These are phyloP conservation scores for Globisporangium polare DNA, from an alignment of 352 stramenopile genomes.

Conservation along the genomic window DNA sequence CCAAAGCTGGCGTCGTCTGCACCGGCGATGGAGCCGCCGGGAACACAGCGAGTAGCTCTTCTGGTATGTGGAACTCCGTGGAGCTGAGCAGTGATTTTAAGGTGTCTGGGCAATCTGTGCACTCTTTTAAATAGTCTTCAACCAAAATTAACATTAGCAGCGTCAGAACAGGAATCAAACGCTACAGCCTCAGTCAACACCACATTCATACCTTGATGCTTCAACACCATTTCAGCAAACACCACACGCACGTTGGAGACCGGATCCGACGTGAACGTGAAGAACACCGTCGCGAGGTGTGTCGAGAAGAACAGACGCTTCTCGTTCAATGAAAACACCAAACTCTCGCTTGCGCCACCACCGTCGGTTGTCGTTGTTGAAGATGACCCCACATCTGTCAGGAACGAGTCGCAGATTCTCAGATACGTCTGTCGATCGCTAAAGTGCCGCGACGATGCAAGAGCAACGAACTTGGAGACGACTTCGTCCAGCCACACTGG, in stretches of 20 bases:
- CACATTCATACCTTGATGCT: slow-evolving; percentile 54
- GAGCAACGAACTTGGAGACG: slow-evolving; percentile 40
- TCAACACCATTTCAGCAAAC: slow-evolving; percentile 43
- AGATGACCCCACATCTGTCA: slow-evolving; percentile 17
- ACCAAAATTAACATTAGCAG: too few species aligned
- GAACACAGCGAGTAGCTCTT: slow-evolving; percentile 29
- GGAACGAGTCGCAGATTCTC: slow-evolving; percentile 57
- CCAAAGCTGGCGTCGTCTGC: slow-evolving; percentile 12
- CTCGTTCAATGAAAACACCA: background rate
- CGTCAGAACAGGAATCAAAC: too few species aligned
- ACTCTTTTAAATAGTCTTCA: slow-evolving; percentile 26
- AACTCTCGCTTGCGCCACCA: background rate
- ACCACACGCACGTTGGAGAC: slow-evolving; percentile 76
- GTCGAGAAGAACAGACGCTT: slow-evolving; percentile 42
- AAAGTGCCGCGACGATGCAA: slow-evolving; percentile 54
- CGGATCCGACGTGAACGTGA: slow-evolving; percentile 47
- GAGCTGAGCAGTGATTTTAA: slow-evolving; percentile 22
- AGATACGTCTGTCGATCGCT: slow-evolving; percentile 69
- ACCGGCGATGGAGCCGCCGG: slow-evolving; percentile 17
- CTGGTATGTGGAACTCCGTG: slow-evolving; percentile 20
- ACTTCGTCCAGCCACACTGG: slow-evolving; percentile 44
- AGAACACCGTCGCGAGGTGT: slow-evolving; percentile 47
- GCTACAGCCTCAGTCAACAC: too few species aligned
- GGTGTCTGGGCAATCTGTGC: slow-evolving; percentile 22
- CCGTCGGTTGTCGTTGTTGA: background rate